These are phyloP conservation scores for Neurospora sp. DNA, from an alignment of 495 filamentous ascomycete species.

Conservation along the genomic window DNA sequence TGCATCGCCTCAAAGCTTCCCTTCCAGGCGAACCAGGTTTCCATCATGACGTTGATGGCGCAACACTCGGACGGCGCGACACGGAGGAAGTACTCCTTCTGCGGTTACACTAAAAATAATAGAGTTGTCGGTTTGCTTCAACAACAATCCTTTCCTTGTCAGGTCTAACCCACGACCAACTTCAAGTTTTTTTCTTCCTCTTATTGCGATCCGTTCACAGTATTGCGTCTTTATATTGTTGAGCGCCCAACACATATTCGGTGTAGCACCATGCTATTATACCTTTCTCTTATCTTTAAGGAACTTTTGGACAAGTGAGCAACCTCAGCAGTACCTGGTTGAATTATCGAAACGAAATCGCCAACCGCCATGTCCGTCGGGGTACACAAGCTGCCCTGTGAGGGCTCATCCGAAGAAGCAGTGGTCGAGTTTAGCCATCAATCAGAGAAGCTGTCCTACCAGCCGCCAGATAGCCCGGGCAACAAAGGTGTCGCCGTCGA, in stretches of 20 bases:
- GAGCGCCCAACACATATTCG: not conserved
- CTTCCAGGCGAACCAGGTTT: not conserved
- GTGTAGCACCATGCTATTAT: not conserved
- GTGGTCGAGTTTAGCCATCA: conserved; percentile 40
- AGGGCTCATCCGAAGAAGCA: conserved; percentile 7
- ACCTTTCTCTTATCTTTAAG: not conserved
- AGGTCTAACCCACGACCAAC: not conserved
- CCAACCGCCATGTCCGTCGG: not conserved
- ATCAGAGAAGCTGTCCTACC: conserved; percentile 49
- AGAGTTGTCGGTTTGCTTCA: not conserved
- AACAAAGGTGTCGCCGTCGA: conserved; percentile 43
- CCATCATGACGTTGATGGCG: not conserved
- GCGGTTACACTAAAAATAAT: not conserved
- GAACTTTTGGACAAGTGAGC: not conserved
- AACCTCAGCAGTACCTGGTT: not conserved
- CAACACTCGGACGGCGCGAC: not conserved
- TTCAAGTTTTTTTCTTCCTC: not conserved
- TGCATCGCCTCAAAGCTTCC: not conserved
- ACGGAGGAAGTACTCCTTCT: not conserved
- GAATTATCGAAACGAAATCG: not conserved
- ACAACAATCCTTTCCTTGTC: not conserved
- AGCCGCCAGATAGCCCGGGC: conserved; percentile 15
- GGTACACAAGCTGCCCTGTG: not conserved
- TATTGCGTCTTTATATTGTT: not conserved
- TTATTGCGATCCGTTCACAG: not conserved